Percentiles rank a stretch among this genome's conserved stretches.
phyloP scores from a whole-genome alignment of 371 early-diverging fungal species.

The Mortierella sp. region DNA sequence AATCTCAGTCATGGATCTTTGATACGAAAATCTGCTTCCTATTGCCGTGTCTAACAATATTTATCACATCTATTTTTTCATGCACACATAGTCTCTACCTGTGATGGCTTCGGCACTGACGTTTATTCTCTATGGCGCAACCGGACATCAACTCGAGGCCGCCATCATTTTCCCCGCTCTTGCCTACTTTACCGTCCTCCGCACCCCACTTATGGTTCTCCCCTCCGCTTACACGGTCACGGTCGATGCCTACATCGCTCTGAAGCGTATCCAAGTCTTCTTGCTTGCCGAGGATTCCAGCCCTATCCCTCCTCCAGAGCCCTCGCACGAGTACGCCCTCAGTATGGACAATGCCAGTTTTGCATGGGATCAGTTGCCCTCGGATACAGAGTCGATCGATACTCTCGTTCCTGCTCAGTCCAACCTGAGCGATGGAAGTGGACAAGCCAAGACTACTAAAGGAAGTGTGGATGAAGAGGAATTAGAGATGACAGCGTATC shows the following conservation, averaged over 20 bases:
- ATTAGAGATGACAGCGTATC: constrained; percentile 7
- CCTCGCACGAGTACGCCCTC: constrained; percentile 54
- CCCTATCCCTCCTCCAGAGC: constrained; percentile 49
- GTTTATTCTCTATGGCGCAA: constrained; percentile 52
- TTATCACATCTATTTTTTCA: constrained; percentile 28
- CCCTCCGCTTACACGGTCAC: constrained; percentile 71
- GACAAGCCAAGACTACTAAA: neutral
- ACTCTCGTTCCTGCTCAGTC: constrained; percentile 8
- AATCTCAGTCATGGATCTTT: neutral
- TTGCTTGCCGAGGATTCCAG: constrained; percentile 76
- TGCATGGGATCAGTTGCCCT: constrained; percentile 65
- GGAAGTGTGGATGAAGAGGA: neutral
- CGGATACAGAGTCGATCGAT: constrained; percentile 13
- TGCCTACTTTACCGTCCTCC: constrained; percentile 61
- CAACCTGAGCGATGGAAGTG: neutral
- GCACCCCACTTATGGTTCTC: constrained; percentile 80
- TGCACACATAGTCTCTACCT: constrained; percentile 63
- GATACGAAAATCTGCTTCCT: neutral
- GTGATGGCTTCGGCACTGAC: constrained; percentile 63
- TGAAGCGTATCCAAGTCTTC: constrained; percentile 70
- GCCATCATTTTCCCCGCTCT: constrained; percentile 60
- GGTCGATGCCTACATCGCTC: constrained; percentile 76
- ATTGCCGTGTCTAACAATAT: neutral
- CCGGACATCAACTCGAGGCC: constrained; percentile 51
- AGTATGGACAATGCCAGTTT: constrained; percentile 65